Evolutionary conservation across 192 early-diverging fungal species (phyloP), one percentile per base, ranked within the genome.

Genomic region (Linnemannia zychae): DNA sequence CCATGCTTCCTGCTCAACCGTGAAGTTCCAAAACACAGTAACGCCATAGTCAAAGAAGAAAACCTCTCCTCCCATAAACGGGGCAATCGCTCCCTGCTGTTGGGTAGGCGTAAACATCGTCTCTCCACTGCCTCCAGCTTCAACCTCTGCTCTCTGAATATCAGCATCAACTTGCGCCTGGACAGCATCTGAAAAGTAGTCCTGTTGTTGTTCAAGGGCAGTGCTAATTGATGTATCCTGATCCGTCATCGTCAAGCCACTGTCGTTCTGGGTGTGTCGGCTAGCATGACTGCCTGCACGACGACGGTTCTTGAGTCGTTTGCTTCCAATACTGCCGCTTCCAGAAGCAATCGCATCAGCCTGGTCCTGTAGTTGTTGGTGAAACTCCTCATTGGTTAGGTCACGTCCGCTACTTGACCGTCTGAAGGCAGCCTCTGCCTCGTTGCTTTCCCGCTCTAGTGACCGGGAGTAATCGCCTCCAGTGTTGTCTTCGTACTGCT

Each of bases 1-100:
- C 60, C 90, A 84, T 20, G 83, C 52, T 49, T 93, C 91, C 52
- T 91, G 88, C 47, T 88, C 92, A 31, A 88, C 81, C 0, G 83
- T 87, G 31, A 92, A 87, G 72, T 92, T 92, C 91, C 91, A 92
- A 67, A 91, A 90, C n/a, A 93, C 91, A 0, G 89, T 87, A 9
- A 91, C 91, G 24, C 91, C 92, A 77, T 93, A 93, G 53, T 92
- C 89, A 72, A 91, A 91, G 67, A 91, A 88, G 72, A 93, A 92
- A 1, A 93, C 84, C 53, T 91, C 91, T 13, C 91, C 91, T 22
- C 91, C 89, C 67, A 87, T 89, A 52, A 88, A 89, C 17, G 84
- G 84, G 4, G 74, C 36, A 63, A 31, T 11, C 11, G 68, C 53
- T n/a, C n/a, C 68, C 22, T 67, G 34, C 2, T 73, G 63, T 15